Evolutionary conservation across 202 grass and related monocot species (phyloP), one percentile per base, ranked within the genome.

Genomic region (Miscanthus sacchariflorus): DNA sequence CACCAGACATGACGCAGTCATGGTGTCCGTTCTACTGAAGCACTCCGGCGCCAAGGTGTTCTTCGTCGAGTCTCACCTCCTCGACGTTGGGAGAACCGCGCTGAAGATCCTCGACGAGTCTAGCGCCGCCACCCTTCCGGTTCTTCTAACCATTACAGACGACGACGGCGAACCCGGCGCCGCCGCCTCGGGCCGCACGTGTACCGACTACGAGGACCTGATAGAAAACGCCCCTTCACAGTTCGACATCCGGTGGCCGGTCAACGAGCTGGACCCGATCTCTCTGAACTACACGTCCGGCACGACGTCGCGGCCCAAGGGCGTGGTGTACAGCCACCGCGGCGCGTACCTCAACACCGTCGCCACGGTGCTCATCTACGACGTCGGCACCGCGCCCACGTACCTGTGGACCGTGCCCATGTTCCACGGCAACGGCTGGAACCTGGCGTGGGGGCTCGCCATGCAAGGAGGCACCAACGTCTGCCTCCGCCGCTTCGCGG

Each of bases 401-500:
- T 93, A 92, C 82, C 88, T 98, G 3, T 98, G 96, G 96, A 94
- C 93, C 2, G 88, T 95, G 79, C 95, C 93, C 17, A 98, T 98
- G 91, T 95, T 95, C 84, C 95, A 98, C 80, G 82, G 93, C 90
- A 98, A 98, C 50, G 95, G 93, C 21, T 98, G 95, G 95, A 86
- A 82, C 75, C 88, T 98, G 12, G 6, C 87, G 13, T 95, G 95
- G 95, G 93, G 95, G 17, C 38, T 98, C 4, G 91, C 93, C 45
- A 87, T 88, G 85, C 91, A 91, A 89, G 93, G 93, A 10, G 95
- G 95, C 42, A 91, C 84, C 30, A 97, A 97, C 72, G 21, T 97
- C 7, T 97, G 91, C 87, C 83, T 95, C 18, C 88, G 90, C 84
- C 90, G 91, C 79, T 90, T 95, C 79, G 89, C 88, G 0, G 95